Evolutionary conservation across 75 land plant genomes (phyloP).

Genomic region (Adiantum capillusveneris): DNA sequence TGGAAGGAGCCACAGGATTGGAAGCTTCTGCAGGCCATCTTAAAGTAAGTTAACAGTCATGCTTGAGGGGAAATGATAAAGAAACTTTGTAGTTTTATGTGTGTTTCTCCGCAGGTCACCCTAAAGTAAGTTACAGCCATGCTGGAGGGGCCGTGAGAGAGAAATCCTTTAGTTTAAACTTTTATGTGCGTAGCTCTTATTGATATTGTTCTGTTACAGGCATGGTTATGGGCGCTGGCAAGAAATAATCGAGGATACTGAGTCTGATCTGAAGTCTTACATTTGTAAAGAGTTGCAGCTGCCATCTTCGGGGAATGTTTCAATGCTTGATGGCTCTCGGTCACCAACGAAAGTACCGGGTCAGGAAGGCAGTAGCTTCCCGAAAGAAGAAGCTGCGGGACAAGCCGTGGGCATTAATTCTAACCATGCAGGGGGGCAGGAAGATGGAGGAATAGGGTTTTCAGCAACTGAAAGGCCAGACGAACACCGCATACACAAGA

Average conservation of each 20-base stretch:
- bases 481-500: constrained; percentile 42
- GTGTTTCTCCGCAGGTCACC: constrained; percentile 66
- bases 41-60: constrained; percentile 46
- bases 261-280: constrained; percentile 40
- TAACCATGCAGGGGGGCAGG: background rate
- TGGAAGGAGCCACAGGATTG: constrained; percentile 92
- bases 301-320: constrained; percentile 21
- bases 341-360: background rate
- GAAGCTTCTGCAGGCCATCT: constrained; percentile 58
- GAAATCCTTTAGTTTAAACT: no score
- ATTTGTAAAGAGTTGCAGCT: constrained; percentile 65
- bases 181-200: background rate
- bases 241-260: constrained; percentile 76
- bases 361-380: background rate
- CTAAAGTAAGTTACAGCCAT: constrained; percentile 46
- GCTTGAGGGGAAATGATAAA: no score
- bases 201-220: constrained; percentile 44
- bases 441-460: background rate
- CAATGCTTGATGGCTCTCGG: background rate
- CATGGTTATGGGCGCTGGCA: constrained; percentile 99
- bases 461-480: background rate
- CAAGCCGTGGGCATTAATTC: background rate
- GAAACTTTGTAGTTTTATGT: no score
- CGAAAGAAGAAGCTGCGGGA: background rate
- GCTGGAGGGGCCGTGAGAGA: no score